phyloP scores from a whole-genome alignment of 2,329 filamentous ascomycete genomes.

The Metarhizium anisopliae region DNA sequence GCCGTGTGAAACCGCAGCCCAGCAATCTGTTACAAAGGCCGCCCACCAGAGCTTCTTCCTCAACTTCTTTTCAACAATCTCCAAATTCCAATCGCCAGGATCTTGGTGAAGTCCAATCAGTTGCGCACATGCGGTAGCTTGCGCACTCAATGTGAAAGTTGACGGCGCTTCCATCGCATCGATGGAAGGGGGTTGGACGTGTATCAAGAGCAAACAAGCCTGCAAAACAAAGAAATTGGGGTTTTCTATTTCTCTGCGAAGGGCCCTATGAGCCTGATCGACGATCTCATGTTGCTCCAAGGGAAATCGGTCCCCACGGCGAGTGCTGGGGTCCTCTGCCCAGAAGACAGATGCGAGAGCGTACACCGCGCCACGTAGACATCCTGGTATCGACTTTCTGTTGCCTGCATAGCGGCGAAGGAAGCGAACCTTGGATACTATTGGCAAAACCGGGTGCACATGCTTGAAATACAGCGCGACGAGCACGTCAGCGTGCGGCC shows the following conservation, averaged over 20 bases:
- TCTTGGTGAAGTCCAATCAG: slow-evolving; percentile 38
- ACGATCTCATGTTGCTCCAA: slow-evolving; percentile 32
- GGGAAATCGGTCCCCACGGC: slow-evolving; percentile 11
- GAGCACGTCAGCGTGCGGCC: slow-evolving; percentile 29
- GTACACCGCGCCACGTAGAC: slow-evolving; percentile 35
- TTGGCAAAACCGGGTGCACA: slow-evolving; percentile 33
- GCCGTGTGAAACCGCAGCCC: slow-evolving; percentile 36
- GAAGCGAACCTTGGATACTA: slow-evolving; percentile 35
- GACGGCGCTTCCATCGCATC: slow-evolving; percentile 37
- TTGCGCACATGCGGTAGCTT: slow-evolving; percentile 34
- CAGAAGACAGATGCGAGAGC: slow-evolving; percentile 25
- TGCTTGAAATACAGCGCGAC: slow-evolving; percentile 36
- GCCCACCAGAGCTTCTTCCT: slow-evolving; percentile 39
- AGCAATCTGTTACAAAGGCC: slow-evolving; percentile 30
- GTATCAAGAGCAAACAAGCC: slow-evolving; percentile 34
- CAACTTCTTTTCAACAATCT: slow-evolving; percentile 31
- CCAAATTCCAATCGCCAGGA: slow-evolving; percentile 30
- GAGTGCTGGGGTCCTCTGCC: slow-evolving; percentile 3
- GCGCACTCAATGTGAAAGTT: slow-evolving; percentile 33
- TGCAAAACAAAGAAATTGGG: slow-evolving; percentile 37
- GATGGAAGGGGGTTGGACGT: slow-evolving; percentile 34
- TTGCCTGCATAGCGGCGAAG: slow-evolving; percentile 27
- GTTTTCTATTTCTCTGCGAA: slow-evolving; percentile 36
- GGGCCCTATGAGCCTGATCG: slow-evolving; percentile 30
- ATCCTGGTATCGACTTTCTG: slow-evolving; percentile 31